phyloP scores from a whole-genome alignment of 352 stramenopile species.

The Pythium rhizo-oryzae region DNA sequence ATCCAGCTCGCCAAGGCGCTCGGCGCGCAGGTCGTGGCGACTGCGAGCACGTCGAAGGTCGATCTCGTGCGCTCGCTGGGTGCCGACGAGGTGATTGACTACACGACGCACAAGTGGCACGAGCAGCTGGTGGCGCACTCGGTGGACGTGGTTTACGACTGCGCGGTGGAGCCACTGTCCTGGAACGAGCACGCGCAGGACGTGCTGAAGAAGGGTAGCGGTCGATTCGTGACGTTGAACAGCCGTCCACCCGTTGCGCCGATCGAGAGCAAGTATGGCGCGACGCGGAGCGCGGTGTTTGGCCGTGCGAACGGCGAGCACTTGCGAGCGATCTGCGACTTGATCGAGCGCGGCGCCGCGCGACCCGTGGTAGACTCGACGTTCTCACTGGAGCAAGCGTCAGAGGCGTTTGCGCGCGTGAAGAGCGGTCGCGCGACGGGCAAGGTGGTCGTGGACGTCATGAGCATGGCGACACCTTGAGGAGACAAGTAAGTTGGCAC shows the following conservation, averaged over 20 bases:
- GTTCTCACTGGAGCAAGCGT: background rate
- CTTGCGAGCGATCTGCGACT: background rate
- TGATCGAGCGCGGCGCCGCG: background rate
- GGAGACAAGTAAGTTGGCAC: too few relatives aligned
- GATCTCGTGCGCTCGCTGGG: slow-evolving; percentile 39
- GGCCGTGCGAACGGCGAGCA: background rate
- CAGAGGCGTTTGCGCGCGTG: background rate
- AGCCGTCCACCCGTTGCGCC: background rate
- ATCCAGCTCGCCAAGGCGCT: slow-evolving; percentile 44
- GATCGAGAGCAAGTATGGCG: background rate
- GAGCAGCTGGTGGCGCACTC: slow-evolving; percentile 2
- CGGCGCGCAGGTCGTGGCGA: slow-evolving; percentile 27
- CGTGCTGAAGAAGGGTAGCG: slow-evolving; percentile 15
- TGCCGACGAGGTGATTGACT: too few relatives aligned
- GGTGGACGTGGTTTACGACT: slow-evolving; percentile 24
- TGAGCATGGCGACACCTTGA: too few relatives aligned
- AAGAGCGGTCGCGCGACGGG: background rate
- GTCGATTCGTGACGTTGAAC: slow-evolving; percentile 11
- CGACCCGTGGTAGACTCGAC: background rate
- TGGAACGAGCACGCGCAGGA: slow-evolving; percentile 40
- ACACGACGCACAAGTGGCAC: slow-evolving; percentile 31
- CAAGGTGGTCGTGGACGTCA: background rate
- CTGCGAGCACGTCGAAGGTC: slow-evolving; percentile 37
- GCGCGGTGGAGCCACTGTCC: slow-evolving; percentile 23
- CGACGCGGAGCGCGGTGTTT: background rate